Conservation (phyloP, 2,329 filamentous ascomycete species). For the Beauveria scarabaeidicola region DNA sequence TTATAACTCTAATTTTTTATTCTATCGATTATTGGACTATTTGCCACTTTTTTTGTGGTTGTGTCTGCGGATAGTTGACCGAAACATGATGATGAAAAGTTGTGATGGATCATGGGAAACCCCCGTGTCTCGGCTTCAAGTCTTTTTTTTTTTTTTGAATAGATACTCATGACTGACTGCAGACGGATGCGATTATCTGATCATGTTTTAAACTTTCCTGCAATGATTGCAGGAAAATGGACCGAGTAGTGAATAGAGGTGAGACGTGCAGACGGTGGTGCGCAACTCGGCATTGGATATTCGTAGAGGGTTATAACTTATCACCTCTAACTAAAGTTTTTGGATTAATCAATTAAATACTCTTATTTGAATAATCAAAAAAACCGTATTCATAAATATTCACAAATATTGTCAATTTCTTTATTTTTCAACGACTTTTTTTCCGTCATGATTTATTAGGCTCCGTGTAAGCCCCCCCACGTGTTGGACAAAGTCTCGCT, state of each 20-base stretch:
- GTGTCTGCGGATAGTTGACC: neutral
- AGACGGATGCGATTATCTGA: too few species aligned
- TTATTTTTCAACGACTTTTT: neutral
- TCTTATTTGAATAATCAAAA: neutral
- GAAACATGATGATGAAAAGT: neutral
- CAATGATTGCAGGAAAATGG: neutral
- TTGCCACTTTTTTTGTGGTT: neutral
- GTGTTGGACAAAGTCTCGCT: neutral
- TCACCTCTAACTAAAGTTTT: neutral
- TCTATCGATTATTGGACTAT: neutral
- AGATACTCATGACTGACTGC: too few species aligned
- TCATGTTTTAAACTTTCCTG: neutral
- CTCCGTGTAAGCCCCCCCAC: conserved; percentile 4
- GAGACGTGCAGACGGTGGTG: neutral
- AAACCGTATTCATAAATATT: neutral
- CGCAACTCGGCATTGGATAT: neutral
- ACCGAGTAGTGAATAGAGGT: neutral
- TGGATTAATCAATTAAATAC: neutral
- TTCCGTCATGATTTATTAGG: neutral
- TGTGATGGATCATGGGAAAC: neutral
- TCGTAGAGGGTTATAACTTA: neutral
- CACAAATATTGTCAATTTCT: too few species aligned
- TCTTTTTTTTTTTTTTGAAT: too few species aligned
- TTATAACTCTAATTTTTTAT: neutral
- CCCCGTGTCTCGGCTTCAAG: neutral